Percentiles rank a stretch among this genome's conserved stretches.
phyloP scores from a whole-genome alignment of 108 stramenopile species.

The Craspedostauros australis region DNA sequence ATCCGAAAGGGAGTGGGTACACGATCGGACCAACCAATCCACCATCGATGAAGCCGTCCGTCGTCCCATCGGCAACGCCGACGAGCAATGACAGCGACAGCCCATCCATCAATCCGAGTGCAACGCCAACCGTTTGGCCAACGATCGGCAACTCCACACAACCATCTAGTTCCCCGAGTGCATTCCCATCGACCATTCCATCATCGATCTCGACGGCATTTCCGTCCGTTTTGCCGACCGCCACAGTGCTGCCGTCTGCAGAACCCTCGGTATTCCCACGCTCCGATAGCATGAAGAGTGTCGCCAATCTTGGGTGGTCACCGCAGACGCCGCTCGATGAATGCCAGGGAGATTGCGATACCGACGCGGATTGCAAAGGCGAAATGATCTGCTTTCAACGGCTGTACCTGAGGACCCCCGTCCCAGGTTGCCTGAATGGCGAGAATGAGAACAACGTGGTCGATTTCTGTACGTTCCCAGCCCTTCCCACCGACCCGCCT shows the following conservation, averaged over 20 bases:
- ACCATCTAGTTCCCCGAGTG: too few species aligned
- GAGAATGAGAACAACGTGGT: background rate
- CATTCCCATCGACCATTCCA: background rate
- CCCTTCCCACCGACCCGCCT: background rate
- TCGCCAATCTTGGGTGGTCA: too few species aligned
- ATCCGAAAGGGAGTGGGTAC: slow-evolving; percentile 24
- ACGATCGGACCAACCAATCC: slow-evolving; percentile 1
- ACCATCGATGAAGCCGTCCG: background rate
- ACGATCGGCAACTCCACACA: too few species aligned
- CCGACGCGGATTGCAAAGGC: slow-evolving; percentile 31
- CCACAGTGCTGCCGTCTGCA: too few species aligned
- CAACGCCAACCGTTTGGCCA: background rate
- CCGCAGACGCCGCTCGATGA: slow-evolving; percentile 28
- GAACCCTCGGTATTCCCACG: too few species aligned
- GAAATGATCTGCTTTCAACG: slow-evolving; percentile 36
- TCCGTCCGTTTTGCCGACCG: background rate
- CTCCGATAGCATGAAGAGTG: too few species aligned
- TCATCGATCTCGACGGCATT: background rate
- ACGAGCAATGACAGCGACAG: too few species aligned
- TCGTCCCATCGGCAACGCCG: background rate
- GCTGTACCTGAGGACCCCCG: too few species aligned
- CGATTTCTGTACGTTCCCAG: background rate
- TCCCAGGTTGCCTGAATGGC: background rate
- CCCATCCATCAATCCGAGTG: background rate
- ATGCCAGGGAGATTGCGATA: slow-evolving; percentile 54